Evolutionary conservation across 192 early-diverging fungal genomes (phyloP).

Genomic region (Chytriomyces confervae): DNA sequence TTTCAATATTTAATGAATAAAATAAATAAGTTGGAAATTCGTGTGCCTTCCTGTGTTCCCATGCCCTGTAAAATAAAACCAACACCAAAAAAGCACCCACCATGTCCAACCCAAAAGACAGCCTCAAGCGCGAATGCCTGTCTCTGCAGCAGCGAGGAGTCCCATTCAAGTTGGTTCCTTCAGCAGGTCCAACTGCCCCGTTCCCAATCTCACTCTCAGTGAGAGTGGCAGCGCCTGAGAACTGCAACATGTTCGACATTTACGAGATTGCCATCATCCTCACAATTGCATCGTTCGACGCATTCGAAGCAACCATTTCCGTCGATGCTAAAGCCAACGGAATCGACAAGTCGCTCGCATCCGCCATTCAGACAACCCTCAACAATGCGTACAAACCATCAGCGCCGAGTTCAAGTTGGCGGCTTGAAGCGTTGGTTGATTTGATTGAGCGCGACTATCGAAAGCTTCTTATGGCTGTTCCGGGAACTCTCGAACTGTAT

Average conservation of each 20-base stretch:
- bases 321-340: background rate
- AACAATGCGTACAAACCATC: no score
- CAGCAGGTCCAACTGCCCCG: background rate
- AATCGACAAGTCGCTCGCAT: background rate
- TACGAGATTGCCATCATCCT: background rate
- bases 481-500: background rate
- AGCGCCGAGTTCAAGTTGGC: background rate
- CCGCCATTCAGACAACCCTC: background rate
- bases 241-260: conserved; percentile 1
- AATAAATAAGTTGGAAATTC: no score
- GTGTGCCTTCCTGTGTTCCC: no score
- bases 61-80: no score
- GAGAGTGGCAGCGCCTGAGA: background rate
- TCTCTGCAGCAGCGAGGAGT: background rate
- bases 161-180: background rate
- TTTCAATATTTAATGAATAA: no score
- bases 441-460: background rate
- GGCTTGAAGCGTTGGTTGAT: background rate
- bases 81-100: no score
- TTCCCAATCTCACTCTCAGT: background rate
- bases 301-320: background rate
- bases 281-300: background rate
- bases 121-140: background rate
- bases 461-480: background rate
- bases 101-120: background rate